Base-by-base conservation (phyloP, 768 basidiomycete species). In the Suillus discolor region DNA sequence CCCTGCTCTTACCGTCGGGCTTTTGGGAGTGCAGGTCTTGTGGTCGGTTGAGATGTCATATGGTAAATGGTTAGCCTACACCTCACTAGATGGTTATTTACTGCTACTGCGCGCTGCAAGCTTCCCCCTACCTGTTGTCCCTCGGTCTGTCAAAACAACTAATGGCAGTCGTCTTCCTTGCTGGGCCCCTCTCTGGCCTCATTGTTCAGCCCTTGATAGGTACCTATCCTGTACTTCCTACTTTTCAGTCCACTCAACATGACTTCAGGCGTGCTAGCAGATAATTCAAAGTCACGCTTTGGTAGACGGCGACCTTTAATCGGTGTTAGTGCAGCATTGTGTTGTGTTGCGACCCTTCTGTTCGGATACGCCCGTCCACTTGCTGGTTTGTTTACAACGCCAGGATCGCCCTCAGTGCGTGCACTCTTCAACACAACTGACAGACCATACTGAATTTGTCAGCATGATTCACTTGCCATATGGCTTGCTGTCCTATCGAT, bases 31-130 rank as follows among this genome's bases (percentile, higher is more conserved):
- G 0, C 92, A 94, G 74, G 87, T 94, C 66, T 86, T 97, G 57
- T 97, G 96, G 96, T 91, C 91, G 1, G 90, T 97, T 15, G 96
- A 97, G 73, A 96, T 97, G 93, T 90, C 93, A 0, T 96, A 97
- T 67, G 94, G 92, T 79, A 41, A 60, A 97, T 68, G 93, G 91
- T 71, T 63, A 42, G 71, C 60, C 13, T 59, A 23, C 4, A 36
- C 13, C 18, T 36, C 39, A 9, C 2, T 36, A 34, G 15, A 45
- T 39, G 16, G 53, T 23, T 28, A 51, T 28, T 42, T 25, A 7
- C 59, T 11, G 11, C 18, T 23, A n/a, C 55, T 13, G 16, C 68
- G 66, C 39, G 39, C 68, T 28, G 23, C 28, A 60, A 88, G 89
- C 86, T n/a, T 88, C 95, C 0, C 96, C 96, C 0, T 98, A 97